Conservation (phyloP, 805 yeast genomes). For the Nakazawaea holstii region DNA sequence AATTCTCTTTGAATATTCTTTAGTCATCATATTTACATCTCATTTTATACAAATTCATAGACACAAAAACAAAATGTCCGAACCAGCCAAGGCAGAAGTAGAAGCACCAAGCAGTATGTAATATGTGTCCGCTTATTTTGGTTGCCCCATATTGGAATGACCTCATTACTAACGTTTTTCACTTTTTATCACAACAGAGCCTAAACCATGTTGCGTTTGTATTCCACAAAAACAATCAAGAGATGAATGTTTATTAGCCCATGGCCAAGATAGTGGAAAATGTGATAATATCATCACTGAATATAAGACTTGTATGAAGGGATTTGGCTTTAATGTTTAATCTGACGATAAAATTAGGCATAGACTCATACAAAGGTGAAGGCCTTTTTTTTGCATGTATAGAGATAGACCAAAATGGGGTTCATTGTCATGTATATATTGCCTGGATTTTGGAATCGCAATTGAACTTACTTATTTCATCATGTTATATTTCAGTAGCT, state of each 20-base stretch:
- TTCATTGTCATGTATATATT: too few relatives aligned
- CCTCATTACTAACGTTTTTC: neutral
- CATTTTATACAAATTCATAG: too few relatives aligned
- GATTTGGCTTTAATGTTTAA: conserved; percentile 70
- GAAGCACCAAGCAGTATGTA: neutral
- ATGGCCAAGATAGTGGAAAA: conserved; percentile 80
- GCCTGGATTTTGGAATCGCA: too few relatives aligned
- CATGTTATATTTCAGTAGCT: too few relatives aligned
- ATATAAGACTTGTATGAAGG: conserved; percentile 88
- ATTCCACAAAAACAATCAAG: conserved; percentile 73
- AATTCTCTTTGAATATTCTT: too few relatives aligned
- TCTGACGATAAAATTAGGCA: neutral
- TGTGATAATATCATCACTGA: conserved; percentile 66
- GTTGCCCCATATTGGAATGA: neutral
- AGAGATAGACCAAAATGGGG: too few relatives aligned
- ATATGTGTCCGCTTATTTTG: too few relatives aligned
- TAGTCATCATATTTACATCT: too few relatives aligned
- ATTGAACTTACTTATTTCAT: too few relatives aligned
- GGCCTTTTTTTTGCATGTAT: too few relatives aligned
- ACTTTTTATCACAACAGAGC: conserved; percentile 32
- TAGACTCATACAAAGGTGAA: neutral
- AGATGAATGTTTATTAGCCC: conserved; percentile 80
- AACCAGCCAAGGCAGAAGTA: neutral
- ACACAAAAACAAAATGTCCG: neutral
- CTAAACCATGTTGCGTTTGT: conserved; percentile 97